Conservation (phyloP, 257 asterid species). For the Vinca minor region DNA sequence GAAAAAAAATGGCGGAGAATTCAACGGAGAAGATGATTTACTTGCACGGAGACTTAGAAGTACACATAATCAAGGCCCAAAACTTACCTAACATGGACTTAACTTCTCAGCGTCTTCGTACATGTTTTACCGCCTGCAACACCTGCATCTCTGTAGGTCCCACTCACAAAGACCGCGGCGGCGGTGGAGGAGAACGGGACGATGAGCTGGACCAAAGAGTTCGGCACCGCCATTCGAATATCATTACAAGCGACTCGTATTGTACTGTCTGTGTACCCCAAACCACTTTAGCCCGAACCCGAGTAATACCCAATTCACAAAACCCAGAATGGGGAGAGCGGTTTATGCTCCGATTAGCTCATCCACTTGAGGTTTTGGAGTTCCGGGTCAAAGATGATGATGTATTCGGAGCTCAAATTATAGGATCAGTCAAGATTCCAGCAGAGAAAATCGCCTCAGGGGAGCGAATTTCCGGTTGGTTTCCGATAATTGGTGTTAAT, state of each 20-base stretch:
- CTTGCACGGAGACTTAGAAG: constrained; percentile 76
- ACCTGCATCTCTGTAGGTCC: constrained; percentile 26
- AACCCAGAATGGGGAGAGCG: constrained; percentile 70
- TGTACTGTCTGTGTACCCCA: constrained; percentile 71
- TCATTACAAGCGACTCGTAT: constrained; percentile 78
- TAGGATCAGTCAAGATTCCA: constrained; percentile 55
- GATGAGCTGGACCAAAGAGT: constrained; percentile 29
- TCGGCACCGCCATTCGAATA: constrained; percentile 53
- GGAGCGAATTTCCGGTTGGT: constrained; percentile 39
- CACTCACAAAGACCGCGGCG: constrained; percentile 1
- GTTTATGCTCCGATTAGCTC: constrained; percentile 57
- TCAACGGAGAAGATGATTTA: constrained; percentile 18
- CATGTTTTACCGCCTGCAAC: constrained; percentile 49
- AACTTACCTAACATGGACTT: constrained; percentile 79
- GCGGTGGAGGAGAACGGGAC: constrained; percentile 3
- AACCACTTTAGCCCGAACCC: constrained; percentile 76
- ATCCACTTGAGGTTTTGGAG: constrained; percentile 45
- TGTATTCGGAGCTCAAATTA: constrained; percentile 52
- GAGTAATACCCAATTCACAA: constrained; percentile 58
- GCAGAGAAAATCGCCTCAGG: constrained; percentile 46
- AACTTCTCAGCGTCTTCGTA: constrained; percentile 58
- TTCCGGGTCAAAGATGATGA: constrained; percentile 69
- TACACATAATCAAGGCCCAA: constrained; percentile 57
- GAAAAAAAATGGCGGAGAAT: constrained; percentile 39
- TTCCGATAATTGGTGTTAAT: constrained; percentile 25